A percentile compares a stretch with the other conserved stretches of the same genome.
These are phyloP conservation scores for Fragosphaeria purpurea DNA, from an alignment of 2,329 filamentous ascomycete genomes.

Conservation along the genomic window DNA sequence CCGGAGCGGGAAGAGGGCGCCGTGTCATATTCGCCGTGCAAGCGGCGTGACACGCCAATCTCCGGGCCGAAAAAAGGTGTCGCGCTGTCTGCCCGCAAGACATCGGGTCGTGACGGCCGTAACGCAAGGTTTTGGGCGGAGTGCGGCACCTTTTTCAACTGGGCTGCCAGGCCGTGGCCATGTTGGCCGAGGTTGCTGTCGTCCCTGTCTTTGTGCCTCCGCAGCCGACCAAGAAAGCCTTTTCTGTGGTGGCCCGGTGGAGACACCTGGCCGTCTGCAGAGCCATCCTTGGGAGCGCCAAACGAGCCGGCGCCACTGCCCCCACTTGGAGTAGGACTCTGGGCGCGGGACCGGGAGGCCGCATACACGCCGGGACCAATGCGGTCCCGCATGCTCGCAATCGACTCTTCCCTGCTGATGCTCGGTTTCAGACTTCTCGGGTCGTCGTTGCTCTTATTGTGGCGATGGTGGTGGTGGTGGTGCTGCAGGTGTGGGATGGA, in stretches of 20 bases:
- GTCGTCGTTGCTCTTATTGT: conserved; percentile 62
- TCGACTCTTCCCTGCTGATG: conserved; percentile 65
- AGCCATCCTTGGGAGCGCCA: conserved; percentile 33
- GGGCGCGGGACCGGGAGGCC: conserved; percentile 47
- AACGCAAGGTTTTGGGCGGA: conserved; percentile 44
- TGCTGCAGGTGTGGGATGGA: conserved; percentile 55
- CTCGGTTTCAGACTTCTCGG: conserved; percentile 58
- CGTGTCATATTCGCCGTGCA: conserved; percentile 22
- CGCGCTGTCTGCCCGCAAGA: conserved; percentile 26
- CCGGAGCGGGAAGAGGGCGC: conserved; percentile 6
- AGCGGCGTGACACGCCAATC: conserved; percentile 13
- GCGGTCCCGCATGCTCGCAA: conserved; percentile 46
- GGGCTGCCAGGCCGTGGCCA: conserved; percentile 18
- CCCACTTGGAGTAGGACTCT: conserved; percentile 73
- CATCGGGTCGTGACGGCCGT: conserved; percentile 39
- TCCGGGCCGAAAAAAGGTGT: conserved; percentile 14
- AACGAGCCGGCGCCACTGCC: conserved; percentile 39
- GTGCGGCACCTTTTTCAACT: conserved; percentile 37
- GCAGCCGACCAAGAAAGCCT: conserved; percentile 39
- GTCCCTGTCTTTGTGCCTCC: conserved; percentile 47
- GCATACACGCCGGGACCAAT: conserved; percentile 27
- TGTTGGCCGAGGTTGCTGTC: conserved; percentile 17
- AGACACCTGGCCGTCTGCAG: conserved; percentile 47
- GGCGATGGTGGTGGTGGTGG: conserved; percentile 40
- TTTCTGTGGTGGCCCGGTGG: conserved; percentile 42